These are phyloP conservation scores for Sarocladium kiliense DNA, from an alignment of 2,329 filamentous ascomycete genomes.

Conservation along the genomic window DNA sequence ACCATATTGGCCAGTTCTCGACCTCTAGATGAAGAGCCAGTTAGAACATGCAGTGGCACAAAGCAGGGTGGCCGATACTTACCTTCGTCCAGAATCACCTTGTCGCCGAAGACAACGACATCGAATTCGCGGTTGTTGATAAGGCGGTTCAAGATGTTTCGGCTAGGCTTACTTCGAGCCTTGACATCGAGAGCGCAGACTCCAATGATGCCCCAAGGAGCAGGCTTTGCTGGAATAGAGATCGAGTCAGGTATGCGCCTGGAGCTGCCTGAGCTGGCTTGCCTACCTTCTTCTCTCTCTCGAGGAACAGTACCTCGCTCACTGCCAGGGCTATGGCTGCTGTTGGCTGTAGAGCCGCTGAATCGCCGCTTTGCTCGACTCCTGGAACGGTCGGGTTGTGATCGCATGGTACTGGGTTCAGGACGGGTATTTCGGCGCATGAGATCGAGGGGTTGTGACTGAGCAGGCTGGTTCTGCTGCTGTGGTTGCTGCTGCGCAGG, in stretches of 20 bases:
- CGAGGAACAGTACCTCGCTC: conserved; percentile 53
- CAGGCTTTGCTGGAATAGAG: conserved; percentile 41
- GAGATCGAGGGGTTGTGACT: conserved; percentile 37
- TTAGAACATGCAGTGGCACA: neutral
- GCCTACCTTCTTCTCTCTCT: conserved; percentile 52
- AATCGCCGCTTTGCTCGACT: conserved; percentile 70
- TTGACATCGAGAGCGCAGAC: conserved; percentile 95
- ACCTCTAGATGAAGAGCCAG: conserved; percentile 49
- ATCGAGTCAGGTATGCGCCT: conserved; percentile 21
- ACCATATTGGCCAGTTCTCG: conserved; percentile 92
- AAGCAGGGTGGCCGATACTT: conserved; percentile 19
- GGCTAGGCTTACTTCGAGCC: conserved; percentile 91
- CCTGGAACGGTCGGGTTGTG: conserved; percentile 53
- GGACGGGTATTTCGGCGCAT: conserved; percentile 36
- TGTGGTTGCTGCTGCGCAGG: conserved; percentile 42
- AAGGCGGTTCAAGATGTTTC: conserved; percentile 90
- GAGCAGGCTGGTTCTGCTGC: conserved; percentile 30
- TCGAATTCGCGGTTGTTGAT: conserved; percentile 92
- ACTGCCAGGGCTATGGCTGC: conserved; percentile 73
- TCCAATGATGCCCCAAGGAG: conserved; percentile 68
- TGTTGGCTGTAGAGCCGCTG: conserved; percentile 76
- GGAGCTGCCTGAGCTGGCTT: conserved; percentile 5
- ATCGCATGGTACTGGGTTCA: conserved; percentile 32
- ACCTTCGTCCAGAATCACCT: conserved; percentile 94
- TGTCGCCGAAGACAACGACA: conserved; percentile 96